These are phyloP conservation scores for Allium sativum DNA, from an alignment of 106 monocot genomes.

Conservation along the genomic window DNA sequence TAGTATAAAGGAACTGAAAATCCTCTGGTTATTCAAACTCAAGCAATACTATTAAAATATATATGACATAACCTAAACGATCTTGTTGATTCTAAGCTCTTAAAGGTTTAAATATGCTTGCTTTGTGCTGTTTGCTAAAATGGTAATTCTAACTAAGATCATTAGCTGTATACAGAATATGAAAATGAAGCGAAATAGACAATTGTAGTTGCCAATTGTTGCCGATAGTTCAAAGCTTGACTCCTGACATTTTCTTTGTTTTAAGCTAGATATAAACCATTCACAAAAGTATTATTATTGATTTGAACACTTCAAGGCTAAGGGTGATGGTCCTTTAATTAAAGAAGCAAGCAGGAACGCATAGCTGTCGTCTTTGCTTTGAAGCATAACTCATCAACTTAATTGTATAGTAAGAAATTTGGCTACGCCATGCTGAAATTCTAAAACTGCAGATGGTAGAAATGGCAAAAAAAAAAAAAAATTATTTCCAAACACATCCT, in stretches of 20 bases:
- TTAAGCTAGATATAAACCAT: slow-evolving; percentile 1
- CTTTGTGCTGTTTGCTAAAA: not conserved
- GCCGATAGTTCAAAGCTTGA: not conserved
- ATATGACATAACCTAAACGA: not conserved
- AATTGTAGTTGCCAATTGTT: not conserved
- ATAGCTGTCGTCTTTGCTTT: slow-evolving; percentile 4
- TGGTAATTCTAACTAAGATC: not conserved
- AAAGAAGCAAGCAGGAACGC: slow-evolving; percentile 1
- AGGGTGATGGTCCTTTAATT: slow-evolving; percentile 1
- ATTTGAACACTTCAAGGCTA: not conserved
- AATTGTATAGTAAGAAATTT: too few relatives aligned
- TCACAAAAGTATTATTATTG: not conserved
- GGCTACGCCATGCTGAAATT: too few relatives aligned
- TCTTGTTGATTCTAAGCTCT: not conserved
- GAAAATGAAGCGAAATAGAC: not conserved
- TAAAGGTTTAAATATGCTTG: not conserved
- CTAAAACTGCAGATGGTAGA: too few relatives aligned
- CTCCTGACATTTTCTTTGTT: not conserved
- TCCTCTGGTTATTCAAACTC: too few relatives aligned
- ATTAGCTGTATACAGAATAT: not conserved
- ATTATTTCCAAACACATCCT: too few relatives aligned
- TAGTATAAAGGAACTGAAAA: too few relatives aligned
- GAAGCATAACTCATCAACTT: not conserved
- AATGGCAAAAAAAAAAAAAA: too few relatives aligned
- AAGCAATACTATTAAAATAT: too few relatives aligned